Percentiles rank a stretch among this genome's conserved stretches.
phyloP scores from a whole-genome alignment of 2,329 filamentous ascomycete genomes.

The Diaporthe vexans region DNA sequence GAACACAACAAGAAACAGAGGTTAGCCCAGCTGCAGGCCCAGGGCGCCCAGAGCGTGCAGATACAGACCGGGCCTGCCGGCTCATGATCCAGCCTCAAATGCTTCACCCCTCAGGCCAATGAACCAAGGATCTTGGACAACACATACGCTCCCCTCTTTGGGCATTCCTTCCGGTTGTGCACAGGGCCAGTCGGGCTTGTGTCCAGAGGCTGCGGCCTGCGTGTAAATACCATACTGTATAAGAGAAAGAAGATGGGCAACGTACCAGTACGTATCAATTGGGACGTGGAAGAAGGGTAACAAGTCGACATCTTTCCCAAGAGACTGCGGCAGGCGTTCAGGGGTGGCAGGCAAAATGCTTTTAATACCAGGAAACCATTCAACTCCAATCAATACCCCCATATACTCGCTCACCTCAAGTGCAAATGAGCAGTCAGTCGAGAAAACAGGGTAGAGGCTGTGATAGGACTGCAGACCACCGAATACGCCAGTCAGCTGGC shows the following conservation, averaged over 20 bases:
- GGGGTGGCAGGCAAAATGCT: slow-evolving; percentile 2
- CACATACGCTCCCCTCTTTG: too few species aligned
- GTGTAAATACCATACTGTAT: neutral
- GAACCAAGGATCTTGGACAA: too few species aligned
- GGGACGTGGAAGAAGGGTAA: too few species aligned
- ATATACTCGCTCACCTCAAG: too few species aligned
- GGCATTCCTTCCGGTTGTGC: neutral
- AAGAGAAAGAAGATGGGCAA: neutral
- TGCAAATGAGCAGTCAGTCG: too few species aligned
- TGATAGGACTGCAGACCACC: too few species aligned
- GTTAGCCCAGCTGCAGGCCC: slow-evolving; percentile 79
- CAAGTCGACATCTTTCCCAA: neutral
- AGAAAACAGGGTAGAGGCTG: too few species aligned
- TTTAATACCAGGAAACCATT: slow-evolving; percentile 22
- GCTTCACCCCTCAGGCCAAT: neutral
- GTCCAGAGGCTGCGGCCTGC: neutral
- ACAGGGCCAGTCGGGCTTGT: neutral
- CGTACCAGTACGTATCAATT: neutral
- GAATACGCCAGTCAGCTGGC: neutral
- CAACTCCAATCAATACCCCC: neutral
- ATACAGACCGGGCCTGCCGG: slow-evolving; percentile 45
- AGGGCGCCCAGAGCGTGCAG: slow-evolving; percentile 76
- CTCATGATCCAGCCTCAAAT: slow-evolving; percentile 5
- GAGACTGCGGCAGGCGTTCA: neutral
- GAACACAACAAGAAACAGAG: slow-evolving; percentile 89